Evolutionary conservation across 306 rosid species (phyloP).

Genomic region (Pterocarpus macrocarpus): DNA sequence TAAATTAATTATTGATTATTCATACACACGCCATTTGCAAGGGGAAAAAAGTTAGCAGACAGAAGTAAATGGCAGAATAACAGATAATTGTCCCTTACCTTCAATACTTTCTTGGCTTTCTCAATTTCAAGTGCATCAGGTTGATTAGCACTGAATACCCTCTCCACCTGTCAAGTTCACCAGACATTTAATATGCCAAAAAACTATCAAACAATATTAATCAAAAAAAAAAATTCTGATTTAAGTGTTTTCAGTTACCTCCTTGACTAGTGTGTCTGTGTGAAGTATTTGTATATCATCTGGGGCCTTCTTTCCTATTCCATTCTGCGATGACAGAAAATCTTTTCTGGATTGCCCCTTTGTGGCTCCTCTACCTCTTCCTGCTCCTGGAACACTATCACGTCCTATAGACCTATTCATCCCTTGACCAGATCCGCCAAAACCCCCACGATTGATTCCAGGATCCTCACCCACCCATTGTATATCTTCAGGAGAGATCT

Average conservation of each 20-base stretch:
- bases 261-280: conserved; percentile 84
- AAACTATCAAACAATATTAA: conserved; percentile 30
- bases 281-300: conserved; percentile 85
- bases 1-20: conserved; percentile 22
- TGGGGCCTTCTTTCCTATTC: conserved; percentile 73
- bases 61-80: conserved; percentile 7
- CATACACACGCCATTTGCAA: conserved; percentile 4
- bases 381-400: conserved; percentile 67
- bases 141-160: conserved; percentile 82
- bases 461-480: conserved; percentile 96
- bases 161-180: conserved; percentile 74
- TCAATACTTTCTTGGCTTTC: conserved; percentile 82
- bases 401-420: conserved; percentile 70
- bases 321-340: conserved; percentile 78
- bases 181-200: conserved; percentile 30
- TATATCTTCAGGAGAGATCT: conserved; percentile 90
- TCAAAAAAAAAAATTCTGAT: conserved; percentile 4
- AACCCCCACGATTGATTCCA: conserved; percentile 74
- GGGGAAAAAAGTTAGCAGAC: conserved; percentile 4
- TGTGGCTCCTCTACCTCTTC: conserved; percentile 84
- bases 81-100: conserved; percentile 57
- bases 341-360: conserved; percentile 81
- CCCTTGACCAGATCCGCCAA: conserved; percentile 72
- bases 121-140: conserved; percentile 88
- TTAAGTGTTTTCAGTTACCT: conserved; percentile 59